Evolutionary conservation across 768 basidiomycete species (phyloP).

Genomic region (Austroboletus eburneus): DNA sequence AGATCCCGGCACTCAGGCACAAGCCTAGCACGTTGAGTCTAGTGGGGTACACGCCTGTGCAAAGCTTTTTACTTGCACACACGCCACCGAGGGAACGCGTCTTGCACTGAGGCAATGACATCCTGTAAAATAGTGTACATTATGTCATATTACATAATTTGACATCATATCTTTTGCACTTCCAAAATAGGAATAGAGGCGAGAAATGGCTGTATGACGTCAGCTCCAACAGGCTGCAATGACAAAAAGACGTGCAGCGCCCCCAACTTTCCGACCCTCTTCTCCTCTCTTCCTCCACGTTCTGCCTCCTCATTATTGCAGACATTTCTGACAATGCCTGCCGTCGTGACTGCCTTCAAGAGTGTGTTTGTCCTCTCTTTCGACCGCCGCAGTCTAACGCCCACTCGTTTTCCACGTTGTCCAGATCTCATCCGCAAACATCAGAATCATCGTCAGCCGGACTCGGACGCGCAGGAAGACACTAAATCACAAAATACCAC

Average conservation of each 20-base stretch:
- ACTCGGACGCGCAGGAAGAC: slow-evolving; percentile 28
- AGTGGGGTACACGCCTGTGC: slow-evolving; percentile 71
- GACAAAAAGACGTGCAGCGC: slow-evolving; percentile 29
- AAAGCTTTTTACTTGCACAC: slow-evolving; percentile 66
- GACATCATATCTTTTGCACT: not conserved
- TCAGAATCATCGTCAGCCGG: slow-evolving; percentile 54
- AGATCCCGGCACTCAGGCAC: slow-evolving; percentile 44
- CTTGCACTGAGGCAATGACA: slow-evolving; percentile 30
- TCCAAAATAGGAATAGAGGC: slow-evolving; percentile 10
- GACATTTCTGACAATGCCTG: slow-evolving; percentile 47
- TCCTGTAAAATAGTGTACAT: no score
- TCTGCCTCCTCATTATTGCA: slow-evolving; percentile 3
- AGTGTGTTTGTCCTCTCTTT: slow-evolving; percentile 43
- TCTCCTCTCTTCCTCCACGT: not conserved
- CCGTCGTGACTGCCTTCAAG: slow-evolving; percentile 85
- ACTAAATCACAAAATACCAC: slow-evolving; percentile 18
- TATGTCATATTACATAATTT: not conserved
- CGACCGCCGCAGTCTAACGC: slow-evolving; percentile 13
- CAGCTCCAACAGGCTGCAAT: slow-evolving; percentile 28
- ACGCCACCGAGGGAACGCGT: slow-evolving; percentile 55
- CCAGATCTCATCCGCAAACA: slow-evolving; percentile 75
- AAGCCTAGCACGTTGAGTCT: slow-evolving; percentile 57
- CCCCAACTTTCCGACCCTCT: slow-evolving; percentile 4
- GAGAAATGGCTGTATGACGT: slow-evolving; percentile 25
- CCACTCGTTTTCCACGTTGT: slow-evolving; percentile 16